Base-by-base conservation (phyloP, 768 basidiomycete species). In the Tricholomella constricta region DNA sequence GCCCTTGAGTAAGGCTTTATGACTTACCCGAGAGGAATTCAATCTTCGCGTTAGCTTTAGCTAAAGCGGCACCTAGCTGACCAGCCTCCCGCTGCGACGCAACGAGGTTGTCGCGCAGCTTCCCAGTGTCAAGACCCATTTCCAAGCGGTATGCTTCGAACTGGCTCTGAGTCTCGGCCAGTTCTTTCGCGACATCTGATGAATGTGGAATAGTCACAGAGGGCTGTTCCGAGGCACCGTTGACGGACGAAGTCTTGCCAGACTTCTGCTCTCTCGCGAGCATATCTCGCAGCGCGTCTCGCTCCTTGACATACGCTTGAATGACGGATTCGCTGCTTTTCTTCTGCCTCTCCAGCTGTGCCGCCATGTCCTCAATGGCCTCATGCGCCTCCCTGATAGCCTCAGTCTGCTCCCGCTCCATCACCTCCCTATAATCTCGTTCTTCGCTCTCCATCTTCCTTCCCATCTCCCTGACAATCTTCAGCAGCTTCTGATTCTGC, bases 361-460 rank as follows among this genome's bases (percentile, higher is more conserved):
- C 75, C 15, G 85, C 85, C 15, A 98, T 75, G 32, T 86, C 82
- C 53, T 86, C 80, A 61, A 98, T 94, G 1, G 91, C 86, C 48
- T 90, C 86, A 53, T 94, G 89, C 0, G 96, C 96, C 69, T 97
- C 93, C 31, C 81, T 79, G 9, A 98, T 79, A 0, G 93, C 92
- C 61, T 87, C 86, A 23, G 77, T 78, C 60, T 91, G 89, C 64
- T 90, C 91, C 60, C 73, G 78, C 58, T 91, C 85, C 69, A 90
- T 81, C 5, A 71, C 67, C 43, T 84, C 85, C 38, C 80, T 79
- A 58, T 89, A 88, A 22, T 91, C 89, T 57, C 77, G 79, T 69
- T 96, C 93, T 60, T 90, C 88, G 5, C 76, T 76, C 71, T 98
- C 97, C 79, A 98, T 82, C 75, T 89, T 88, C 32, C 78, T 71